phyloP scores from a whole-genome alignment of 768 basidiomycete species.

The Clitopilus passeckerianus region DNA sequence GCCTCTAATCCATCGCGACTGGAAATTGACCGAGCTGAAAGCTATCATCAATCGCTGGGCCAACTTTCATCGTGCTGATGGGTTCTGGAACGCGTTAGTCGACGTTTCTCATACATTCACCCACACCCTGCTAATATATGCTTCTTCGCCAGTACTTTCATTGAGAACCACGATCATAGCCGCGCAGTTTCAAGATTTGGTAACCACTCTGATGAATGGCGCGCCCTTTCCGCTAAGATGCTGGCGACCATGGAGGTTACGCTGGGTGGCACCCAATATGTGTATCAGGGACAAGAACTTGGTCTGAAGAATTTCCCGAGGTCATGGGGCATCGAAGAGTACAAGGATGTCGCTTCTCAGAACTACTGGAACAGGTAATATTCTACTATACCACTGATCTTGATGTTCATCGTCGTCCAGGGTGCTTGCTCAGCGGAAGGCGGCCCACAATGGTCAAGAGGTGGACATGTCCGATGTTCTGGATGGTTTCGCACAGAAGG shows the following conservation, averaged over 20 bases:
- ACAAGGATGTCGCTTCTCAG: slow-evolving; percentile 61
- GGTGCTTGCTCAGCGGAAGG: slow-evolving; percentile 30
- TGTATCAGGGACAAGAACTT: slow-evolving; percentile 76
- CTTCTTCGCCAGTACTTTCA: slow-evolving; percentile 38
- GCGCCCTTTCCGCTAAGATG: slow-evolving; percentile 58
- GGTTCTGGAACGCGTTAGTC: slow-evolving; percentile 64
- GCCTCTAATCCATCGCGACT: slow-evolving; percentile 37
- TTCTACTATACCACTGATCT: background rate
- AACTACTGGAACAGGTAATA: slow-evolving; percentile 52
- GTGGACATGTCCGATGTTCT: slow-evolving; percentile 62
- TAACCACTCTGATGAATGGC: slow-evolving; percentile 54
- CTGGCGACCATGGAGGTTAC: slow-evolving; percentile 57
- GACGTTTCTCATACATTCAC: slow-evolving; percentile 9
- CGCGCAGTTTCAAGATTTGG: slow-evolving; percentile 64
- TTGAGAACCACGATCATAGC: slow-evolving; percentile 69
- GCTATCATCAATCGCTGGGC: slow-evolving; percentile 51
- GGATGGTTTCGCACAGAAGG: slow-evolving; percentile 52
- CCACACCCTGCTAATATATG: background rate
- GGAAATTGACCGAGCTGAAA: slow-evolving; percentile 51
- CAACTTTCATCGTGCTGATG: slow-evolving; percentile 45
- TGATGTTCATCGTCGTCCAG: slow-evolving; percentile 18
- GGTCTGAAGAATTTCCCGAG: slow-evolving; percentile 60
- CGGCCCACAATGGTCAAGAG: slow-evolving; percentile 23
- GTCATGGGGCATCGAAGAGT: slow-evolving; percentile 66
- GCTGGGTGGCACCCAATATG: slow-evolving; percentile 61